These are phyloP conservation scores for Trifolium repens DNA, from an alignment of 306 rosid species.

Conservation along the genomic window DNA sequence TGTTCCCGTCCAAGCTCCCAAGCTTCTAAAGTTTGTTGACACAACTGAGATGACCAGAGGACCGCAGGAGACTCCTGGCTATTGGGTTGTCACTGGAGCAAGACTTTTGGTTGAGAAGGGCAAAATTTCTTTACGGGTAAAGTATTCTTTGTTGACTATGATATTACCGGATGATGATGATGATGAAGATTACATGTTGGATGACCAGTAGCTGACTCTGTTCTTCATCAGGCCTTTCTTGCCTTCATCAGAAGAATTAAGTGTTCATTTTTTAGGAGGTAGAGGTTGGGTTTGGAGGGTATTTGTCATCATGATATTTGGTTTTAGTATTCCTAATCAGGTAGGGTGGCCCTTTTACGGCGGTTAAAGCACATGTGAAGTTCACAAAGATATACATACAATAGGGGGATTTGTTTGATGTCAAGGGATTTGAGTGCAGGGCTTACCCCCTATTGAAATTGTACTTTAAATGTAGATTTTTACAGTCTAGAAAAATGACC, in stretches of 20 bases:
- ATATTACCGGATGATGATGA: constrained; percentile 81
- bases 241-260: constrained; percentile 33
- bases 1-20: constrained; percentile 83
- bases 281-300: neutral
- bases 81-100: constrained; percentile 98
- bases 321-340: constrained; percentile 14
- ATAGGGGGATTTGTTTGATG: neutral
- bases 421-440: constrained; percentile 6
- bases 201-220: constrained; percentile 53
- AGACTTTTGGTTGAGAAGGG: constrained; percentile 90
- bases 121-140: constrained; percentile 78
- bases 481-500: constrained; percentile 29
- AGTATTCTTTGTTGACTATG: constrained; percentile 80
- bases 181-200: constrained; percentile 82
- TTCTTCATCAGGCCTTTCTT: constrained; percentile 24
- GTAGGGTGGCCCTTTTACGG: constrained; percentile 17
- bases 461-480: constrained; percentile 29
- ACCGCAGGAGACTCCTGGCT: constrained; percentile 94
- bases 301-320: constrained; percentile 11
- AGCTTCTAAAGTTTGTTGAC: constrained; percentile 90
- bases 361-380: constrained; percentile 16
- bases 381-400: constrained; percentile 2
- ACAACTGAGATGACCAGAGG: constrained; percentile 95
- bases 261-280: neutral
- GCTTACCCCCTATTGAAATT: constrained; percentile 1